Percentiles rank a stretch among this genome's conserved stretches.
phyloP scores from a whole-genome alignment of 345 rosid genomes.

The Reutealis trisperma region DNA sequence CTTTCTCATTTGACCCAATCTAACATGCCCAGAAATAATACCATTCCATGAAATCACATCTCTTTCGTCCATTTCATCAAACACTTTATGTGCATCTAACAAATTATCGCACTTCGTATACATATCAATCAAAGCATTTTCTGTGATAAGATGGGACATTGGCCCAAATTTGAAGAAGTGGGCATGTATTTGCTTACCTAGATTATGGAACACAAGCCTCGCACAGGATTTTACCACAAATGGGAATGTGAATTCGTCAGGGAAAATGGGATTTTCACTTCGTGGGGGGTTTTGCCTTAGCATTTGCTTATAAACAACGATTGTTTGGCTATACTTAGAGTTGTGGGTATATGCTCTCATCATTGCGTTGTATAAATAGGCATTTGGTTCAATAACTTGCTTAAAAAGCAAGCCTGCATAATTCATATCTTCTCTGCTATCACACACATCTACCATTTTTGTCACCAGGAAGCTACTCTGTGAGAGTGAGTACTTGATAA shows the following conservation, averaged over 20 bases:
- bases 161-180: conserved; percentile 51
- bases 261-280: conserved; percentile 26
- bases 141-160: conserved; percentile 33
- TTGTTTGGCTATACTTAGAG: conserved; percentile 26
- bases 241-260: conserved; percentile 61
- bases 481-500: conserved; percentile 42
- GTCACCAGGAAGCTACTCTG: conserved; percentile 55
- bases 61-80: conserved; percentile 22
- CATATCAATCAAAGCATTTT: conserved; percentile 55
- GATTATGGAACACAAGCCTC: conserved; percentile 27
- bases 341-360: conserved; percentile 51
- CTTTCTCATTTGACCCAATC: conserved; percentile 27
- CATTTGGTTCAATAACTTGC: conserved; percentile 43
- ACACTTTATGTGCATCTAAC: conserved; percentile 13
- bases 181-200: conserved; percentile 49
- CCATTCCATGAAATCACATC: conserved; percentile 20
- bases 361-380: conserved; percentile 54
- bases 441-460: conserved; percentile 55
- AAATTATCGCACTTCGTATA: conserved; percentile 42
- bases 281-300: conserved; percentile 2
- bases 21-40: conserved; percentile 18
- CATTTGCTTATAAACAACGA: conserved; percentile 43
- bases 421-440: conserved; percentile 33
- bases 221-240: conserved; percentile 53
- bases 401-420: conserved; percentile 48